phyloP scores from a whole-genome alignment of 345 rosid species.

The Durio zibethinus region DNA sequence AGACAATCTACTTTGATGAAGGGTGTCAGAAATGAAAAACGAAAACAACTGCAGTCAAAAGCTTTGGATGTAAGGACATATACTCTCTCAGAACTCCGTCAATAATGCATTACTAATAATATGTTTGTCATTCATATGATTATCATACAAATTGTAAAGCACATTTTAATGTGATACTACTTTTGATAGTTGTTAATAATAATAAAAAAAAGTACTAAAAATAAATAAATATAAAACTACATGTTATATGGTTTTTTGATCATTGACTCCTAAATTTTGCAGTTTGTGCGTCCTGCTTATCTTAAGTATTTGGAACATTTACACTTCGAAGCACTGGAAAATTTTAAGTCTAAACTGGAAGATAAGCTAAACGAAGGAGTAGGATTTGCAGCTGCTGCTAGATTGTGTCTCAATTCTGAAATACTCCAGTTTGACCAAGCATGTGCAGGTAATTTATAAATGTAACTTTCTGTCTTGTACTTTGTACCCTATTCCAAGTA shows the following conservation, averaged over 20 bases:
- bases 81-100: no score
- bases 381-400: conserved; percentile 60
- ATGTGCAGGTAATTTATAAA: conserved; percentile 44
- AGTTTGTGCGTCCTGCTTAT: conserved; percentile 53
- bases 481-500: no score
- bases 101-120: no score
- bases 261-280: conserved; percentile 18
- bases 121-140: no score
- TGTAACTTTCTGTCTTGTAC: no score
- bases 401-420: conserved; percentile 33
- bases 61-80: conserved; percentile 61
- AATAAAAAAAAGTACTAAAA: no score
- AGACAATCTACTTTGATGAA: conserved; percentile 70
- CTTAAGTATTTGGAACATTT: conserved; percentile 51
- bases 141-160: no score
- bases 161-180: no score
- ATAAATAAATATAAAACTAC: no score
- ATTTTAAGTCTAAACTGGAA: conserved; percentile 45
- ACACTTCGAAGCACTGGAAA: conserved; percentile 41
- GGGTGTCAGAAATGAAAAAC: conserved; percentile 63
- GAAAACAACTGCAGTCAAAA: conserved; percentile 50
- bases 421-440: conserved; percentile 58
- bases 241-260: no score
- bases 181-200: no score
- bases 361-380: conserved; percentile 42